Conservation (phyloP, 345 rosid genomes). For the Gossypium australe region DNA sequence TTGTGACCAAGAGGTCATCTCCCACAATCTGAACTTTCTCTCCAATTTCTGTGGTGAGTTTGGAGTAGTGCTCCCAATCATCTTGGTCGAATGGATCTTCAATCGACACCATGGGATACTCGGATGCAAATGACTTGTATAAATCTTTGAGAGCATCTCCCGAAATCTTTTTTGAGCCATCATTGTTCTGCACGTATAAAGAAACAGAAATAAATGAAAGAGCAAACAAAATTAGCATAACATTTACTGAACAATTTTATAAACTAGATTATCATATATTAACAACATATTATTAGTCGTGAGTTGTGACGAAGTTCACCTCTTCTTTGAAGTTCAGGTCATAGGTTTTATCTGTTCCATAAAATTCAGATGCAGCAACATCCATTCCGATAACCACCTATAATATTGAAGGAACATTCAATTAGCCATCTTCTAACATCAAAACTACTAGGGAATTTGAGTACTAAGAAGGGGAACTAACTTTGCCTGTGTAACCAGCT, state of each 20-base stretch:
- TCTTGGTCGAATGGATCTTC: too few species aligned
- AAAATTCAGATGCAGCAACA: slow-evolving; percentile 98
- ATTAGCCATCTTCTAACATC: not conserved
- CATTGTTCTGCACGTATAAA: too few species aligned
- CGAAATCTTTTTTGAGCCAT: too few species aligned
- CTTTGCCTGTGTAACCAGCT: slow-evolving; percentile 92
- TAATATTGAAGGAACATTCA: slow-evolving; percentile 2
- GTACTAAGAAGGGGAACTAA: slow-evolving; percentile 20
- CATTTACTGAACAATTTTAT: not conserved
- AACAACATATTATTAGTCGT: too few species aligned
- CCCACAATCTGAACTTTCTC: too few species aligned
- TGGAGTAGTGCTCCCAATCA: too few species aligned
- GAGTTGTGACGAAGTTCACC: slow-evolving; percentile 25
- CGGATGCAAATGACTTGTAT: too few species aligned
- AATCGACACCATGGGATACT: too few species aligned
- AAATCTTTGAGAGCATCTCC: too few species aligned
- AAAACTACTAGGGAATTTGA: not conserved
- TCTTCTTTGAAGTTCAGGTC: slow-evolving; percentile 91
- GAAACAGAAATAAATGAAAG: not conserved
- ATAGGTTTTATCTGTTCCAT: slow-evolving; percentile 64
- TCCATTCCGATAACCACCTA: slow-evolving; percentile 99
- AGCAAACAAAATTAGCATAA: not conserved
- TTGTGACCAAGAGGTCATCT: too few species aligned
- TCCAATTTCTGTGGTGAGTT: too few species aligned
- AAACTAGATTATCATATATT: too few species aligned